Conservation (phyloP, 306 rosid genomes). For the Castanea mollissima region DNA sequence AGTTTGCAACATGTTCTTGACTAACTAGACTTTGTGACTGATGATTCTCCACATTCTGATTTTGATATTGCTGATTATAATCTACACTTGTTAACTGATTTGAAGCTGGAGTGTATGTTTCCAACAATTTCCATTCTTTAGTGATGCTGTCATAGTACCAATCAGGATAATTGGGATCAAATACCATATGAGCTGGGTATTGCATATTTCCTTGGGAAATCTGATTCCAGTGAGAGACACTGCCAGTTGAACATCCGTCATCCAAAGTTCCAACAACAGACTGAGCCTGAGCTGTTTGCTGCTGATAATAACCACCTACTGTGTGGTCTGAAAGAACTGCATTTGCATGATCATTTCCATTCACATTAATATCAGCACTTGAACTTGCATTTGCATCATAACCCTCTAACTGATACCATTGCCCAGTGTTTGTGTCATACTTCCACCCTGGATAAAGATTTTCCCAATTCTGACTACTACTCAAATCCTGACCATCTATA, state of each 20-base stretch:
- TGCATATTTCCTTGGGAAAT: conserved; percentile 55
- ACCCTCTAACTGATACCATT: conserved; percentile 71
- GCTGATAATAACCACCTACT: conserved; percentile 49
- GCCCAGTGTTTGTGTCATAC: conserved; percentile 57
- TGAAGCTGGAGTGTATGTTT: conserved; percentile 44
- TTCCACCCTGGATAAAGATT: conserved; percentile 84
- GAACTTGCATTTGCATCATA: conserved; percentile 18
- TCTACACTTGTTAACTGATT: conserved; percentile 38
- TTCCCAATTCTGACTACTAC: conserved; percentile 62
- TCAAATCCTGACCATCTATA: conserved; percentile 47
- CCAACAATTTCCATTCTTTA: conserved; percentile 70
- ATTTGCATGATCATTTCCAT: conserved; percentile 32
- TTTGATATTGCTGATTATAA: conserved; percentile 37
- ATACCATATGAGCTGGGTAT: conserved; percentile 73
- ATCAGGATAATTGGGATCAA: conserved; percentile 80
- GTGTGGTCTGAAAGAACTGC: conserved; percentile 35
- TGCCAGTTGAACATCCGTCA: conserved; percentile 44
- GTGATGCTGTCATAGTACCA: conserved; percentile 76
- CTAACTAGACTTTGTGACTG: conserved; percentile 36
- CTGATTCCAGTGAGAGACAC: conserved; percentile 51
- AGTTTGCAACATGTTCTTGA: conserved; percentile 45
- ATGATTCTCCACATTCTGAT: conserved; percentile 37
- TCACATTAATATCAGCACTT: background rate
- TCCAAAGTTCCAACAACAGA: conserved; percentile 48
- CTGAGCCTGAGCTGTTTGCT: conserved; percentile 42